phyloP scores from a whole-genome alignment of 768 basidiomycete genomes.

The Serendipita sp. region DNA sequence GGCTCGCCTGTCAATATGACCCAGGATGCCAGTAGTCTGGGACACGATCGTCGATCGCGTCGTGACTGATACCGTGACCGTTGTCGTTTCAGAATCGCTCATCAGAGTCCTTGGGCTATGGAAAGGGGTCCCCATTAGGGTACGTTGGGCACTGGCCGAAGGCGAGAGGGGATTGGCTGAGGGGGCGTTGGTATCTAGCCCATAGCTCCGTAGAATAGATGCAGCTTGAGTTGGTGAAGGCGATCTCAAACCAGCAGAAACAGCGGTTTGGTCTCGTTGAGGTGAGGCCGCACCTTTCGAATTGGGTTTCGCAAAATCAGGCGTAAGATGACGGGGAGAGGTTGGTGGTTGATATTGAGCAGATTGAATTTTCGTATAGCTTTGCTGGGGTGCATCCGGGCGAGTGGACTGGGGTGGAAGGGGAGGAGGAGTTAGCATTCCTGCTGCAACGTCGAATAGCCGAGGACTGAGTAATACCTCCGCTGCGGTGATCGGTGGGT shows the following conservation, averaged over 20 bases:
- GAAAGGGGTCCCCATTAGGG: neutral
- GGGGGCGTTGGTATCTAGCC: neutral
- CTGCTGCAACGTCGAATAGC: neutral
- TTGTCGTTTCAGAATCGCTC: neutral
- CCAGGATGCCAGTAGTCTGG: neutral
- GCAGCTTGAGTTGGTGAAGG: neutral
- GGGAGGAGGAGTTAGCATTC: slow-evolving; percentile 2
- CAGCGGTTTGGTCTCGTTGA: neutral
- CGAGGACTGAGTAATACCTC: neutral
- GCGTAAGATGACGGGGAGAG: slow-evolving; percentile 3
- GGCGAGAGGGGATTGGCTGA: neutral
- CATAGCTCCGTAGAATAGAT: neutral
- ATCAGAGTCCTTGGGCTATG: neutral
- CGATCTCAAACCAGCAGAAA: neutral
- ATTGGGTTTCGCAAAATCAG: neutral
- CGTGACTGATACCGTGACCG: neutral
- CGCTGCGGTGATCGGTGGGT: slow-evolving; percentile 3
- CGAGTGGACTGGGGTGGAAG: slow-evolving; percentile 6
- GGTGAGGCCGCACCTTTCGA: neutral
- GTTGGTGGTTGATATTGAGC: neutral
- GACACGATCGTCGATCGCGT: neutral
- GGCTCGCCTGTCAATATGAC: neutral
- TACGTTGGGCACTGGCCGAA: neutral
- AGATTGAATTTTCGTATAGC: neutral
- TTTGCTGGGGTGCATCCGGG: slow-evolving; percentile 5